Base-by-base conservation (phyloP, 345 rosid genomes). In the Sisymbrium irio region DNA sequence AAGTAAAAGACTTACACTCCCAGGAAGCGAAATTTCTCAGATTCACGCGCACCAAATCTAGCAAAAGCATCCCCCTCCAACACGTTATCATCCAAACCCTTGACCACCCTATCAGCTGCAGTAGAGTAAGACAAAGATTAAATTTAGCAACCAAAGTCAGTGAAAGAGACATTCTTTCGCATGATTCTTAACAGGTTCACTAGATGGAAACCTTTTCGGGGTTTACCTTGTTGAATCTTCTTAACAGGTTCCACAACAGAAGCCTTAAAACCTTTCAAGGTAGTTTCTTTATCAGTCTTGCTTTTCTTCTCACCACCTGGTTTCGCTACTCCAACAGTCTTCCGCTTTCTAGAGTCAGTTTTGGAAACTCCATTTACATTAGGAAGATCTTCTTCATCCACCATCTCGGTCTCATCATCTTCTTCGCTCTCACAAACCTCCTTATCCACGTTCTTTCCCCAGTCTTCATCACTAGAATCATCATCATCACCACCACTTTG, bases 391-490 rank as follows among this genome's bases (percentile, higher is more conserved):
- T 67, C 78, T 18, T 57, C 82, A 47, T 81, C 83, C 80, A 78
- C 82, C 79, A 73, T 81, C 61, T 85, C 88, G 36, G 78, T 80
- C 83, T 86, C 91, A 12, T 84, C 93, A 75, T 83, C 88, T 42
- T 78, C 87, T 36, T 50, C 85, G 20, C 81, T 83, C 65, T 87
- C 90, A 50, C 75, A 78, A 5, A 57, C 69, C 28, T 84, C 86
- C 62, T 84, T 84, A 60, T 62, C 89, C 28, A 13, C 62, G 50
- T 81, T 82, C 79, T 71, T 73, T 35, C 78, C 88, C 97, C 97
- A 95, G 41, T 92, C 96, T 61, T 89, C 93, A 78, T 95, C 98
- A 35, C 82, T 83, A 18, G 92, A 86, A 75, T 85, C 93, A 77
- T 86, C 92, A 75, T 85, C 93, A 77, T 86, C 92, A 63, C 49